A percentile compares a stretch with the other conserved stretches of the same genome.
Evolutionary conservation across 2,329 filamentous ascomycete genomes (phyloP).

Genomic region (Dothistroma septosporum): DNA sequence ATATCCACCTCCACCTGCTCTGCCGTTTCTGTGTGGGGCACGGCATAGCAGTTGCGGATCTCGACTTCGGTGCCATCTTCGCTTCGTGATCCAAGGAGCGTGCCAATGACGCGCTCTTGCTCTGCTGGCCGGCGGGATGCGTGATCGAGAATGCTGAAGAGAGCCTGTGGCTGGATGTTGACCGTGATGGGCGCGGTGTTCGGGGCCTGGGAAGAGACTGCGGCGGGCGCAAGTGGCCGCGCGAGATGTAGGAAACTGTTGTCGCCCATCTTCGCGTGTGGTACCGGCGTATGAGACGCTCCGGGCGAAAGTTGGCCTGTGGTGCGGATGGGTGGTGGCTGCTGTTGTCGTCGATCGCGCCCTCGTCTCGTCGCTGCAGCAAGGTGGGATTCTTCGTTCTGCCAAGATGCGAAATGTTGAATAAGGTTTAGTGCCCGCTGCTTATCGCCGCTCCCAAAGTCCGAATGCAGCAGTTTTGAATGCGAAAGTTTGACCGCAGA

Average conservation of each 20-base stretch:
- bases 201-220: slow-evolving; percentile 67
- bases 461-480: neutral
- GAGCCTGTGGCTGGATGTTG: slow-evolving; percentile 85
- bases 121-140: slow-evolving; percentile 86
- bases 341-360: neutral
- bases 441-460: neutral
- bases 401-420: neutral
- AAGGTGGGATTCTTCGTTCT: neutral
- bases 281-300: slow-evolving; percentile 4
- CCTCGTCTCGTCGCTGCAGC: neutral
- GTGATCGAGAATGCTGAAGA: slow-evolving; percentile 76
- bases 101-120: slow-evolving; percentile 94
- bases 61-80: slow-evolving; percentile 97
- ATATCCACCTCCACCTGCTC: slow-evolving; percentile 99
- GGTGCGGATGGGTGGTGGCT: slow-evolving; percentile 3
- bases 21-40: slow-evolving; percentile 95
- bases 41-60: slow-evolving; percentile 93
- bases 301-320: slow-evolving; percentile 10
- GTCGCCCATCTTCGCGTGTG: slow-evolving; percentile 39
- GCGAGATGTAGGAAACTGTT: slow-evolving; percentile 91
- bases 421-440: neutral
- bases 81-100: slow-evolving; percentile 83
- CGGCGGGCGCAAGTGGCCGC: slow-evolving; percentile 79
- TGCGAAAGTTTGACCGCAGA: neutral
- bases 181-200: slow-evolving; percentile 90